phyloP scores from a whole-genome alignment of 2,329 filamentous ascomycete species.

The Gaeumannomyces tritici region DNA sequence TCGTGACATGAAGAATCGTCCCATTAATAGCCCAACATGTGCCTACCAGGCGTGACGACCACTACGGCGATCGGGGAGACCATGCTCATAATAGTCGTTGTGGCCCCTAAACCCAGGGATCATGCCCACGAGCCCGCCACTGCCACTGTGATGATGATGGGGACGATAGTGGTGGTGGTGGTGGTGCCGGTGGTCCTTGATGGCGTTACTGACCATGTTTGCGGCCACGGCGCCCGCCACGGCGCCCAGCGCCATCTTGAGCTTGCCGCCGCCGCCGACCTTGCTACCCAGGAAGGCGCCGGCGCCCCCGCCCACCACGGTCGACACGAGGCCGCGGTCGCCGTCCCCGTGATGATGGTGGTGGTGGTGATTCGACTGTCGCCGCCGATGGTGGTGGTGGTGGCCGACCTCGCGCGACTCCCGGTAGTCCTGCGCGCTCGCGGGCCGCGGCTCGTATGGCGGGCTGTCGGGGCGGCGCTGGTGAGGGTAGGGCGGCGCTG shows the following conservation, averaged over 20 bases:
- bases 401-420: constrained; percentile 4
- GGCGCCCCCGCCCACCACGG: constrained; percentile 38
- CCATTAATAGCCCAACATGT: background rate
- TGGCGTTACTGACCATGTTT: constrained; percentile 35
- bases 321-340: constrained; percentile 44
- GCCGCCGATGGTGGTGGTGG: constrained; percentile 1
- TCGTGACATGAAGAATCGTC: background rate
- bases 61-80: background rate
- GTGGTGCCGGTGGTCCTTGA: constrained; percentile 17
- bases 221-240: constrained; percentile 44
- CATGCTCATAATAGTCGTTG: background rate
- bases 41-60: background rate
- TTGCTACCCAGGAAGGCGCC: constrained; percentile 44
- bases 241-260: constrained; percentile 39
- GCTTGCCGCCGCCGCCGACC: constrained; percentile 36
- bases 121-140: background rate
- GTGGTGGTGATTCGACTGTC: constrained; percentile 2
- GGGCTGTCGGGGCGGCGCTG: background rate
- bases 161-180: constrained; percentile 6
- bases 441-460: constrained; percentile 1
- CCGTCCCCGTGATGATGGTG: constrained; percentile 19
- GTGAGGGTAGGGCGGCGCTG: background rate
- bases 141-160: background rate
- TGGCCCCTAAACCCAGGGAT: constrained; percentile 1
- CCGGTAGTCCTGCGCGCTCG: constrained; percentile 1